Evolutionary conservation across 192 early-diverging fungal genomes (phyloP), one percentile per base, ranked within the genome.

Genomic region (Phlyctochytrium bullatum): DNA sequence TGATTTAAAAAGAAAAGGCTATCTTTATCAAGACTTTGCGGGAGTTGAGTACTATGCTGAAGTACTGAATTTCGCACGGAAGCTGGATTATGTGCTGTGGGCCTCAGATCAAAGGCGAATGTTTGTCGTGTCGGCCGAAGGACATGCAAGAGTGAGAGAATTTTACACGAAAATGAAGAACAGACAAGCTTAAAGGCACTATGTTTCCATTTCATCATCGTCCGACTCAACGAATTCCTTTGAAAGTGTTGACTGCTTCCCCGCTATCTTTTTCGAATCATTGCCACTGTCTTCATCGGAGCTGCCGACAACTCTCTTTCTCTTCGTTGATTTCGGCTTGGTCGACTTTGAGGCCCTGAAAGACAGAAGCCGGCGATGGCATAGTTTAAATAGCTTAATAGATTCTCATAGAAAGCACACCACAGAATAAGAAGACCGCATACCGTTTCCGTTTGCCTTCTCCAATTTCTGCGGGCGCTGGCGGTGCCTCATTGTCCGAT

Each of bases 21-120:
- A 80, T 65, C 76, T 94, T 6, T 98, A 98, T 72, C 81, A 81
- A 16, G 87, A 90, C 23, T 98, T 96, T 77, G 69, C 68, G 29
- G 78, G 84, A 30, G 78, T 76, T 62, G 71, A 83, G 34, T 89
- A 94, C 59, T 98, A 88, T 81, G 86, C 86, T 36, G 84, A 86
- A 1, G 80, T 91, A 20, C 70, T 89, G 35, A 75, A 88, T n/a
- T 90, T 91, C 73, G 92, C 93, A 0, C 80, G 83, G 67, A 87
- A 91, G 20, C 74, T 91, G 6, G 88, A 86, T 2, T 89, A 88
- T 12, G 75, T 95, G 2, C 69, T 92, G 36, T 98, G 94, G 94
- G 79, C 82, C 24, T 90, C 81, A 63, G 79, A 76, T 28, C 84
- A 88, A 54, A 86, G 86, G 29, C 68, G 81, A 4, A 86, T 91